phyloP scores from a whole-genome alignment of 257 asterid genomes.

The Avicennia marina region DNA sequence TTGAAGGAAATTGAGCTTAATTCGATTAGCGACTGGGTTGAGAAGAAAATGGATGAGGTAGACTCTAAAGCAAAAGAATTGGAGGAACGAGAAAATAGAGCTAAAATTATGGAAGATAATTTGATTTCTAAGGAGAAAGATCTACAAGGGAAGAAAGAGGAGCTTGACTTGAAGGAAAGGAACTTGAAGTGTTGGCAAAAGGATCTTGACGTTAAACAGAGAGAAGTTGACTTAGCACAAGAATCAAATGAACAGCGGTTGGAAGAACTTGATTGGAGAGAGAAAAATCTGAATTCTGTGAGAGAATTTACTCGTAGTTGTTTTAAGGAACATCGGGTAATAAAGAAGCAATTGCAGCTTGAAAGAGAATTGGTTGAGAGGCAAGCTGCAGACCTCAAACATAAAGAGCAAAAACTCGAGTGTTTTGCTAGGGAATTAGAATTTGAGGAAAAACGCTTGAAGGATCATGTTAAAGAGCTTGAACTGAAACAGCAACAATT shows the following conservation, averaged over 20 bases:
- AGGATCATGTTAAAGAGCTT: slow-evolving; percentile 16
- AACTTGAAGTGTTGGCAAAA: slow-evolving; percentile 12
- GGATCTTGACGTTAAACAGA: slow-evolving; percentile 28
- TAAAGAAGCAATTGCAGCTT: slow-evolving; percentile 22
- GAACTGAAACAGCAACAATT: slow-evolving; percentile 16
- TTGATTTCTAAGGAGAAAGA: slow-evolving; percentile 4
- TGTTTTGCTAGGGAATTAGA: slow-evolving; percentile 22
- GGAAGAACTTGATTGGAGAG: slow-evolving; percentile 29
- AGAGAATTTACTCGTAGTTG: slow-evolving; percentile 18
- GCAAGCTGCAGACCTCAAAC: slow-evolving; percentile 22
- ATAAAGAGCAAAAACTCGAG: slow-evolving; percentile 26
- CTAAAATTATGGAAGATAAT: slow-evolving; percentile 1
- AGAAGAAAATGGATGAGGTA: slow-evolving; percentile 26
- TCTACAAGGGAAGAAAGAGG: slow-evolving; percentile 16
- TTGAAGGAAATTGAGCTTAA: slow-evolving; percentile 14
- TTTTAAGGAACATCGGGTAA: slow-evolving; percentile 26
- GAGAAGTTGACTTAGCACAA: slow-evolving; percentile 19
- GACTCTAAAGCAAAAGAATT: slow-evolving; percentile 16
- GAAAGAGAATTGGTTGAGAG: slow-evolving; percentile 32
- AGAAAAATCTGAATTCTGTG: slow-evolving; percentile 30
- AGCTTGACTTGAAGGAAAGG: slow-evolving; percentile 23
- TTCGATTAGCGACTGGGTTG: slow-evolving; percentile 23
- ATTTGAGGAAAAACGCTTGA: slow-evolving; percentile 17
- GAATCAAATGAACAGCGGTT: slow-evolving; percentile 12
- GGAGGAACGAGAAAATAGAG: slow-evolving; percentile 12